A percentile compares a stretch with the other conserved stretches of the same genome.
Conservation (phyloP, 225 moss, liverwort and hornwort genomes). For the Marchantia polymorpha region DNA sequence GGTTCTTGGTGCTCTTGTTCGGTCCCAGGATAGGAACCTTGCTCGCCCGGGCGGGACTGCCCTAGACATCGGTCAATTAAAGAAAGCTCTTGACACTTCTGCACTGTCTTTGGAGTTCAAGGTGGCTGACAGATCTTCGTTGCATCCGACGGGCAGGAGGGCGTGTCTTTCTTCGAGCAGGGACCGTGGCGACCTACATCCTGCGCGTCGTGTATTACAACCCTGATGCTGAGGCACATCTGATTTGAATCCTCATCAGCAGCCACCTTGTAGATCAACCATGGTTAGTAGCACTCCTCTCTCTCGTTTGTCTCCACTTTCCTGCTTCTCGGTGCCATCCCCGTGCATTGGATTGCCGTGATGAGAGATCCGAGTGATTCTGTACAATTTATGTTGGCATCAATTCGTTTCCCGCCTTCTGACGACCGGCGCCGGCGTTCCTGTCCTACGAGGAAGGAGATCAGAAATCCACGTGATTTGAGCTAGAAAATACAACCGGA, state of each 20-base stretch:
- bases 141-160: constrained; percentile 2
- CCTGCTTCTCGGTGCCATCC: neutral
- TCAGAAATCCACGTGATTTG: neutral
- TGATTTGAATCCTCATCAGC: constrained; percentile 31
- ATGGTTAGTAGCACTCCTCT: constrained; percentile 34
- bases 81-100: neutral
- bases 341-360: neutral
- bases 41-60: constrained; percentile 19
- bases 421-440: too few species aligned
- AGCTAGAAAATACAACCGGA: neutral
- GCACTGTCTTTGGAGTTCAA: neutral
- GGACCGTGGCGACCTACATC: constrained; percentile 16
- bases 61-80: constrained; percentile 19
- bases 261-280: constrained; percentile 39
- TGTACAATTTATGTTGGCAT: neutral
- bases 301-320: neutral
- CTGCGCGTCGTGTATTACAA: constrained; percentile 20
- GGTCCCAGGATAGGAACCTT: constrained; percentile 19
- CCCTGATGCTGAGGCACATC: constrained; percentile 36
- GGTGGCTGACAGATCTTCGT: constrained; percentile 7
- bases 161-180: constrained; percentile 14
- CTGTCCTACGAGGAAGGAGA: neutral
- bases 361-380: neutral
- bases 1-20: constrained; percentile 24
- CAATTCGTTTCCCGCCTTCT: neutral